Base-by-base conservation (phyloP, 805 yeast genomes). In the Barnettozyma pratensis region DNA sequence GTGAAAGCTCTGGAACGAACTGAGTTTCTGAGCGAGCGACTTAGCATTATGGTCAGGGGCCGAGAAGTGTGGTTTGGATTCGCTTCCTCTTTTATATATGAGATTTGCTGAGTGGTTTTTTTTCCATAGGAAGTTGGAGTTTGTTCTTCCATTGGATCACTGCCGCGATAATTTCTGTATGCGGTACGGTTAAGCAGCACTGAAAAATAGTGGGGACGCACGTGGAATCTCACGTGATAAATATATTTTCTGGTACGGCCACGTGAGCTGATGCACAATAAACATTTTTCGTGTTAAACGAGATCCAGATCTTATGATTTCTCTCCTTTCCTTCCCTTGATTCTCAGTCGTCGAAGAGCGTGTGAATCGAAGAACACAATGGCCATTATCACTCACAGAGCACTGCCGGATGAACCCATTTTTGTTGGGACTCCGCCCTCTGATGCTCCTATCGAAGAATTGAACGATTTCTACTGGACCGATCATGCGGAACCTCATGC, bases 401-500 rank as follows among this genome's bases (percentile, higher is more conserved):
- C 56, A 47, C 55, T 54, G 39, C 64, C 65, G 3, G 36, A 49
- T 4, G 40, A 51, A 19, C 65, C 59, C 5, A 45, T 61, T n/a
- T 25, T 27, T 11, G 45, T 59, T 11, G 61, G 43, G 53, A 69
- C 49, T 64, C 77, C 69, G 5, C 53, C 66, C 5, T 50, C 66
- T 2, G 59, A 57, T 34, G 54, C 64, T 7, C 57, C 64, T 1
- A 54, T 64, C 27, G 60, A 61, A 54, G 69, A 65, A 41, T 60
- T 75, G 47, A 75, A 76, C 55, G 90, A 86, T 54, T 90, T 85
- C 66, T 86, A 83, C 69, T 87, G 96, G 92, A 89, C 96, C 1
- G 76, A 79, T 46, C 85, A 79, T 47, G 76, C 76, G 43, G 97
- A 90, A 63, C 96, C 96, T 3, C 97, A 90, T 61, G 77, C 83